Conservation (phyloP, 2,329 filamentous ascomycete species). For the Talaromyces sp. region DNA sequence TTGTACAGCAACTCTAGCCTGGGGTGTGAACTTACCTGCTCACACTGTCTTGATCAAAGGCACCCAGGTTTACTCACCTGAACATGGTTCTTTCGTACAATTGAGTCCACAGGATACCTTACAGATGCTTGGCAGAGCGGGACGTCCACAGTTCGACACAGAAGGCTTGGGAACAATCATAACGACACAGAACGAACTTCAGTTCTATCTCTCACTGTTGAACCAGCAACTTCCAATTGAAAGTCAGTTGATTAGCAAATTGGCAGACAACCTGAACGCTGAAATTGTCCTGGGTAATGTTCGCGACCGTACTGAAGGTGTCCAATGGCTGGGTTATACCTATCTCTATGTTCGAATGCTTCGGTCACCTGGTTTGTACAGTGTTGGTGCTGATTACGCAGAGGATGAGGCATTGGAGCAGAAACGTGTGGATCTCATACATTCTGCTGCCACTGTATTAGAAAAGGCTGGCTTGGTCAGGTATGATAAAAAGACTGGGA, state of each 20-base stretch:
- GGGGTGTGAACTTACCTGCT: slow-evolving; percentile 97
- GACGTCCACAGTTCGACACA: slow-evolving; percentile 92
- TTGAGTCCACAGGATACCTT: slow-evolving; percentile 94
- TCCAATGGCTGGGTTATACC: slow-evolving; percentile 98
- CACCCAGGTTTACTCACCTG: slow-evolving; percentile 94
- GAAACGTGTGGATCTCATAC: slow-evolving; percentile 93
- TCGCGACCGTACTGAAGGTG: slow-evolving; percentile 84
- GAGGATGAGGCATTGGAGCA: slow-evolving; percentile 89
- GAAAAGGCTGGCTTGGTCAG: slow-evolving; percentile 87
- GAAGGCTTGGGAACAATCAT: slow-evolving; percentile 99
- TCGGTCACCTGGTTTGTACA: slow-evolving; percentile 88
- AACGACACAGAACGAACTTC: slow-evolving; percentile 88
- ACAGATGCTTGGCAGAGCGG: slow-evolving; percentile 97
- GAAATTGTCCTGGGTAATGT: slow-evolving; percentile 94
- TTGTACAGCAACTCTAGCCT: slow-evolving; percentile 95
- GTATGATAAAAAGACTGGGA: slow-evolving; percentile 91
- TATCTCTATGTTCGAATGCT: slow-evolving; percentile 98
- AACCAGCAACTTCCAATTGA: slow-evolving; percentile 98
- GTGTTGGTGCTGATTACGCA: slow-evolving; percentile 93
- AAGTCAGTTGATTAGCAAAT: slow-evolving; percentile 86
- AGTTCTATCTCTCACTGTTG: slow-evolving; percentile 93
- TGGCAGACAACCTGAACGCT: slow-evolving; percentile 94
- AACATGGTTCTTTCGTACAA: slow-evolving; percentile 98
- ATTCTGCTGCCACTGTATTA: slow-evolving; percentile 83
- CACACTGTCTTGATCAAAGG: slow-evolving; percentile 99